Conservation (phyloP, 192 early-diverging fungal genomes). For the Rhizophagus clarus region DNA sequence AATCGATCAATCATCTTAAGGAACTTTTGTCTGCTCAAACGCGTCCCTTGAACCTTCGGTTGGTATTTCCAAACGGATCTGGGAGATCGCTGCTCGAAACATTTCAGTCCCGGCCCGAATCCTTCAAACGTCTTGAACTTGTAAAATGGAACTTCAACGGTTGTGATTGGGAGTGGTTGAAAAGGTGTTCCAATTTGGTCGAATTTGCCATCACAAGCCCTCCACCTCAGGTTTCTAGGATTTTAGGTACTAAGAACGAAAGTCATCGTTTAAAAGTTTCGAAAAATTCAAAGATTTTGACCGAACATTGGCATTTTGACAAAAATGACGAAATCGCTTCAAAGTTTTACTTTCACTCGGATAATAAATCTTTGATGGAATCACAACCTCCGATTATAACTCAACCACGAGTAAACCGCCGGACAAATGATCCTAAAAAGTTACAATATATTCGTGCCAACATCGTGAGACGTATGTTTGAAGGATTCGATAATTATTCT, state of each 20-base stretch:
- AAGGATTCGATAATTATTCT: too few relatives aligned
- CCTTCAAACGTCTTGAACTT: conserved; percentile 27
- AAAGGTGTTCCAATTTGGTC: conserved; percentile 8
- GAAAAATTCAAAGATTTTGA: conserved; percentile 28
- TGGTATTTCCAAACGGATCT: conserved; percentile 26
- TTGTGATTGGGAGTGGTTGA: neutral
- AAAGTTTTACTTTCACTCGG: conserved; percentile 12
- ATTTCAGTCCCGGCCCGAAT: conserved; percentile 10
- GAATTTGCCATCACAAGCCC: conserved; percentile 27
- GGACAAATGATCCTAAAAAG: too few relatives aligned
- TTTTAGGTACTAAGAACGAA: neutral
- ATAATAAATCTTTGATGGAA: conserved; percentile 21
- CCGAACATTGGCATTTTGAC: conserved; percentile 29
- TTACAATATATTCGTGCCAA: too few relatives aligned
- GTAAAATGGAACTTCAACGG: conserved; percentile 23
- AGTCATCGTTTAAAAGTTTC: conserved; percentile 9
- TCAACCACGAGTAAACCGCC: neutral
- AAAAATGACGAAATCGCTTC: conserved; percentile 9
- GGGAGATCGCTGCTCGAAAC: conserved; percentile 15
- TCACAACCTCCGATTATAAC: conserved; percentile 2
- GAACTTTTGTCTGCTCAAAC: conserved; percentile 13
- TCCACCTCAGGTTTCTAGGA: neutral
- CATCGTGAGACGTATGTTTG: too few relatives aligned
- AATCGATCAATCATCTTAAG: neutral
- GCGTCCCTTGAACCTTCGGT: conserved; percentile 18